Evolutionary conservation across 2,329 filamentous ascomycete species (phyloP).

Genomic region (Diaporthe citrichinensis): DNA sequence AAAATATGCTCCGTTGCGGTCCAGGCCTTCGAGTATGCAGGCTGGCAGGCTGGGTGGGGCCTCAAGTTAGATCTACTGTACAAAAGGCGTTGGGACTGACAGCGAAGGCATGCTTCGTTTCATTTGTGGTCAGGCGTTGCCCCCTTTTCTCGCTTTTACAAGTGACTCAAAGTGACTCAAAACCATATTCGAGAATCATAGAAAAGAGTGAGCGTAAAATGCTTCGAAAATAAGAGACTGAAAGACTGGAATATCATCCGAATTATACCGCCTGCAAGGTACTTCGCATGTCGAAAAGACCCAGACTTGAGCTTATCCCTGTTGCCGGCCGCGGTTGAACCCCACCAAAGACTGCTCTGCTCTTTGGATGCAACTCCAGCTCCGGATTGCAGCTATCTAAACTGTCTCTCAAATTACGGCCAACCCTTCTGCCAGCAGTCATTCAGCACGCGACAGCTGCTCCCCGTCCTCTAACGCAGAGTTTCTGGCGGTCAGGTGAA

Average conservation of each 20-base stretch:
- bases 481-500: background rate
- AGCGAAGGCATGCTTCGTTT: background rate
- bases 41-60: conserved; percentile 7
- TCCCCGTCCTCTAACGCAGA: background rate
- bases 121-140: background rate
- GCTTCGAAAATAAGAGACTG: background rate
- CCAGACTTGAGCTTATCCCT: background rate
- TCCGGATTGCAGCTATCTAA: conserved; percentile 7
- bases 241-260: background rate
- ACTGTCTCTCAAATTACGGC: background rate
- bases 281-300: background rate
- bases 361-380: background rate
- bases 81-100: conserved; percentile 1
- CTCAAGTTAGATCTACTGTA: background rate
- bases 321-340: conserved; percentile 25
- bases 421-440: background rate
- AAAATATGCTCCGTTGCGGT: conserved; percentile 5
- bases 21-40: background rate
- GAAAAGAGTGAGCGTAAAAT: background rate
- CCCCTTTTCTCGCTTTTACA: background rate
- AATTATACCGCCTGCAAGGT: background rate
- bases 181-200: background rate
- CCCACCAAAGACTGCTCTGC: conserved; percentile 28
- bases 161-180: too few relatives aligned
- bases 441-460: background rate